Evolutionary conservation across 352 stramenopile genomes (phyloP).

Genomic region (Globisporangium yorkense): DNA sequence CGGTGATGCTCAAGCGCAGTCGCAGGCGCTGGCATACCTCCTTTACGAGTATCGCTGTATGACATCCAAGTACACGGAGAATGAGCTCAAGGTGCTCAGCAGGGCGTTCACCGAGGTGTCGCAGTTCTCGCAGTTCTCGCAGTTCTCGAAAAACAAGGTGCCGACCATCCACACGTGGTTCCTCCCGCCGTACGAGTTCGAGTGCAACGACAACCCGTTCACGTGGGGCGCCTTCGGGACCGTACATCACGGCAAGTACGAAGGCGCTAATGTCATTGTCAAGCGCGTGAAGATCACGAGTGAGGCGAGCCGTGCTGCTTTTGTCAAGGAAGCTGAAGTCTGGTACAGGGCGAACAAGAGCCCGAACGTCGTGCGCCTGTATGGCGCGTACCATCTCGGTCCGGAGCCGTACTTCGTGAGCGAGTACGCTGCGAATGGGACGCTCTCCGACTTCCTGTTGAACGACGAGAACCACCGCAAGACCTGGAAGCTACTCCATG

Average conservation of each 20-base stretch:
- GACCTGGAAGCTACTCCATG: not conserved
- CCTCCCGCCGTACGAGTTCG: constrained; percentile 5
- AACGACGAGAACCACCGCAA: not conserved
- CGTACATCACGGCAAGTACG: not conserved
- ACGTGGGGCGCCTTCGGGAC: not conserved
- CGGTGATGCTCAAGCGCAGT: not conserved
- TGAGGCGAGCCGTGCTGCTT: not conserved
- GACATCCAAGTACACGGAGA: not conserved
- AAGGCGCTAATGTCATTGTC: not conserved
- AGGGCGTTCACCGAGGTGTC: not conserved
- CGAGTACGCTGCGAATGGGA: not conserved
- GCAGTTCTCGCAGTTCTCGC: no score
- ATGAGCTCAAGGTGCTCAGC: constrained; percentile 3
- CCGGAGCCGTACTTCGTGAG: not conserved
- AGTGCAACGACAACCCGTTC: not conserved
- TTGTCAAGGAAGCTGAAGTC: not conserved
- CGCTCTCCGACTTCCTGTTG: not conserved
- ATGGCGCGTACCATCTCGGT: not conserved
- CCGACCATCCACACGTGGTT: constrained; percentile 2
- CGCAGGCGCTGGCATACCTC: constrained; percentile 3
- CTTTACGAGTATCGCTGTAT: constrained; percentile 1
- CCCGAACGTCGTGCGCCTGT: not conserved
- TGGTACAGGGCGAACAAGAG: not conserved
- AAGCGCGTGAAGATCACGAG: not conserved
- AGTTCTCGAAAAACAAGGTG: not conserved